Conservation (phyloP, 345 rosid genomes). For the Eucalyptus grandis region DNA sequence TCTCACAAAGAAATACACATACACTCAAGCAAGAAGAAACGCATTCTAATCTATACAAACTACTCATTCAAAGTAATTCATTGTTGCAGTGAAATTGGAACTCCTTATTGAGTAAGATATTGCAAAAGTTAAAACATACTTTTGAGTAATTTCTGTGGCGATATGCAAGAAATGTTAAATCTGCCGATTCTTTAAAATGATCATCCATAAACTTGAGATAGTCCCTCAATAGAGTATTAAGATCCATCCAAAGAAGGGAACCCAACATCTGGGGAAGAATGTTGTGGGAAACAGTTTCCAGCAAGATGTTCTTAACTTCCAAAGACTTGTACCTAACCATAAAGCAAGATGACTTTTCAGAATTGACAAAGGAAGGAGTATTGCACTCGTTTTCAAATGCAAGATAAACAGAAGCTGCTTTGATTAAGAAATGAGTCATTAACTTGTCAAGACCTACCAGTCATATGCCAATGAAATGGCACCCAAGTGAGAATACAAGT, state of each 20-base stretch:
- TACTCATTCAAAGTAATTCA: background rate
- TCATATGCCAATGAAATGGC: conserved; percentile 68
- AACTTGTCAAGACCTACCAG: conserved; percentile 23
- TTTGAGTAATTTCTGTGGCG: conserved; percentile 97
- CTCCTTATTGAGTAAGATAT: background rate
- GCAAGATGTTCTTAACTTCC: conserved; percentile 95
- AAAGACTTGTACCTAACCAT: conserved; percentile 74
- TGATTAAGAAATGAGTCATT: background rate
- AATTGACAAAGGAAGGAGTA: background rate
- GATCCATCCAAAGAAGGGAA: conserved; percentile 79
- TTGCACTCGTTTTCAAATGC: background rate
- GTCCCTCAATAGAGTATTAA: conserved; percentile 64
- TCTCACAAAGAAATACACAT: background rate
- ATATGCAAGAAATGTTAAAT: conserved; percentile 94
- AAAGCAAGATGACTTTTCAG: background rate
- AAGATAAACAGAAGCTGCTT: background rate
- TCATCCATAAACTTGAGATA: conserved; percentile 98
- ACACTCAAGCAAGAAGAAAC: background rate
- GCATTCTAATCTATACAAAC: background rate
- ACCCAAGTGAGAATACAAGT: conserved; percentile 79
- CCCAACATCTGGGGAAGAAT: conserved; percentile 74
- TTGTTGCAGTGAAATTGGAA: background rate
- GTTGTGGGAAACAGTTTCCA: conserved; percentile 85
- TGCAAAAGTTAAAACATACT: conserved; percentile 23
- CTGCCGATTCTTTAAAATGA: conserved; percentile 92